Conservation (phyloP, 2,329 filamentous ascomycete genomes). For the Pestalotiopsis sp. region DNA sequence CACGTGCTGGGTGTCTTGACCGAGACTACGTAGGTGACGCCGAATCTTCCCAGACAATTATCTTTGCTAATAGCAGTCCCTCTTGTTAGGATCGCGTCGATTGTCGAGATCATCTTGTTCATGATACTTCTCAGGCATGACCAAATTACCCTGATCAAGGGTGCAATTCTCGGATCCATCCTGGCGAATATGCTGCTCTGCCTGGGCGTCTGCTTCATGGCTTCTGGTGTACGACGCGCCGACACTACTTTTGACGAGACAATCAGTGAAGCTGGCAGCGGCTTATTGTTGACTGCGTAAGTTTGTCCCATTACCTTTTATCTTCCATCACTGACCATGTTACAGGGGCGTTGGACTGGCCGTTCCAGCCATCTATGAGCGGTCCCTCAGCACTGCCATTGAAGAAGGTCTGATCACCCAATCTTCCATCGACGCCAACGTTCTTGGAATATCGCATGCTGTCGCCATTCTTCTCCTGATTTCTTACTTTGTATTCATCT, state of each 20-base stretch:
- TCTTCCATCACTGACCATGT: slow-evolving; percentile 22
- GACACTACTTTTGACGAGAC: slow-evolving; percentile 73
- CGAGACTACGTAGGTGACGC: slow-evolving; percentile 52
- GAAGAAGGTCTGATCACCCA: slow-evolving; percentile 17
- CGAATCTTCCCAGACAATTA: background rate
- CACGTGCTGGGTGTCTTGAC: slow-evolving; percentile 67
- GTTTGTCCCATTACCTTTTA: slow-evolving; percentile 36
- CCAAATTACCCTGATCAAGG: slow-evolving; percentile 72
- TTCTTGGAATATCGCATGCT: slow-evolving; percentile 67
- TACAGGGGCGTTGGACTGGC: slow-evolving; percentile 48
- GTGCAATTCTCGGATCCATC: slow-evolving; percentile 81
- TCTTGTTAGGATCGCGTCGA: slow-evolving; percentile 57
- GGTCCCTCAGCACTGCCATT: slow-evolving; percentile 31
- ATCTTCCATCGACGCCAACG: slow-evolving; percentile 47
- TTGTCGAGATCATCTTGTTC: slow-evolving; percentile 83
- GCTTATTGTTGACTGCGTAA: slow-evolving; percentile 74
- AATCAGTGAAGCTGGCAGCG: slow-evolving; percentile 77
- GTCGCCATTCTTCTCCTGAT: slow-evolving; percentile 70
- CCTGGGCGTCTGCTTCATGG: slow-evolving; percentile 77
- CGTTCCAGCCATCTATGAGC: slow-evolving; percentile 57
- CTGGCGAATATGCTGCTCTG: slow-evolving; percentile 81
- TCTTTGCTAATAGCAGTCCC: background rate
- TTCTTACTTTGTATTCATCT: slow-evolving; percentile 66
- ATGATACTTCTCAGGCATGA: slow-evolving; percentile 65
- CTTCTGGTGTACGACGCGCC: slow-evolving; percentile 68